Percentiles rank a stretch among this genome's conserved stretches.
These are phyloP conservation scores for Saturnispora quitensis DNA, from an alignment of 805 yeast genomes.

Conservation along the genomic window DNA sequence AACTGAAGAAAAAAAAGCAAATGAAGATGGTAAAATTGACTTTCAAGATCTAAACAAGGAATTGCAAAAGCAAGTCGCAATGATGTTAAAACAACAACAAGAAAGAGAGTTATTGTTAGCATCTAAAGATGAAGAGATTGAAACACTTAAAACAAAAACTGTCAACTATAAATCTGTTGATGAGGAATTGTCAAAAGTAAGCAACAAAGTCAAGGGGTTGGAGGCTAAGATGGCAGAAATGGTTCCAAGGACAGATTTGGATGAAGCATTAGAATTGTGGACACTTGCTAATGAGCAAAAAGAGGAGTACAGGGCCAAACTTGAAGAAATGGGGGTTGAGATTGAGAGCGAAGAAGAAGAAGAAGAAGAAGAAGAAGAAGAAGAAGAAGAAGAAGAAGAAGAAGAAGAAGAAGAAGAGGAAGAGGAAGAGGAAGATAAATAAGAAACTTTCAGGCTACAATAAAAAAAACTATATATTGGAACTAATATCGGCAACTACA, in stretches of 20 bases:
- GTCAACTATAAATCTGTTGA: not conserved
- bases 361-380: constrained; percentile 6
- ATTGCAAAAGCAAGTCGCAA: not conserved
- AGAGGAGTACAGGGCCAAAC: constrained; percentile 7
- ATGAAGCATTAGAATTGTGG: constrained; percentile 13
- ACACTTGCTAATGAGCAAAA: constrained; percentile 9
- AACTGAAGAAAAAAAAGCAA: not conserved
- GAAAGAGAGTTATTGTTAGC: not conserved
- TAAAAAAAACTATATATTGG: too few species aligned
- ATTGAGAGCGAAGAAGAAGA: constrained; percentile 7
- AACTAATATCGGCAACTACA: too few species aligned
- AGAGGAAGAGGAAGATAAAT: too few species aligned
- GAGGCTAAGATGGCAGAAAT: constrained; percentile 5
- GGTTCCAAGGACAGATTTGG: constrained; percentile 7
- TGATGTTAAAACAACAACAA: not conserved
- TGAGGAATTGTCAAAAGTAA: not conserved
- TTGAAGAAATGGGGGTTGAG: constrained; percentile 7
- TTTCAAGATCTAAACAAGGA: not conserved
- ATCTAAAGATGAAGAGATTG: not conserved
- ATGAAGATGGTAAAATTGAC: not conserved
- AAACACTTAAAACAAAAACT: not conserved
- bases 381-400: constrained; percentile 1
- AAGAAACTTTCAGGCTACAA: not conserved
- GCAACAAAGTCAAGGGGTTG: not conserved
- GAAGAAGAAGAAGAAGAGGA: constrained; percentile 15